These are phyloP conservation scores for Eucalyptus virginea DNA, from an alignment of 345 rosid species.

Conservation along the genomic window DNA sequence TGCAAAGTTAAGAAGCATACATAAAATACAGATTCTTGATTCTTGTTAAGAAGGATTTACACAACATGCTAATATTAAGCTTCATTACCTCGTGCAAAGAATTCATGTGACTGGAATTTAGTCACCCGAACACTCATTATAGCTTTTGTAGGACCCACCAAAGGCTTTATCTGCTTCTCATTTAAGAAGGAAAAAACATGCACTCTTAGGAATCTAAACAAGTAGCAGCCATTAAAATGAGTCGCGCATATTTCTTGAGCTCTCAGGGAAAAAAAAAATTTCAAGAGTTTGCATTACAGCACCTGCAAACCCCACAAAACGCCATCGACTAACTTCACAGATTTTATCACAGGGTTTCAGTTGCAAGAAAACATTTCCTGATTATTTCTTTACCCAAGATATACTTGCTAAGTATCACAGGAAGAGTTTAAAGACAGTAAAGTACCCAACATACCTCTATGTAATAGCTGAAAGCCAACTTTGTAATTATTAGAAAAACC, in stretches of 20 bases:
- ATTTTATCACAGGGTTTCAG: neutral
- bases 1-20: conserved; percentile 25
- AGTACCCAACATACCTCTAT: conserved; percentile 53
- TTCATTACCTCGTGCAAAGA: conserved; percentile 81
- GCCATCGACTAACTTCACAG: neutral
- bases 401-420: neutral
- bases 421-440: neutral
- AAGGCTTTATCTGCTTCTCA: conserved; percentile 78
- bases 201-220: neutral
- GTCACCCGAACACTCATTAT: conserved; percentile 61
- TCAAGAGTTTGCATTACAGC: neutral
- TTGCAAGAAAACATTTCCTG: neutral
- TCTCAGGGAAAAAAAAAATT: neutral
- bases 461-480: conserved; percentile 91
- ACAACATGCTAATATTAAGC: neutral
- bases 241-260: neutral
- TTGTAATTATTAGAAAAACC: conserved; percentile 70
- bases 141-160: conserved; percentile 80
- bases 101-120: conserved; percentile 83
- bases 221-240: neutral
- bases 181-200: neutral
- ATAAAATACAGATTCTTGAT: neutral
- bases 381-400: neutral
- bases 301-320: neutral
- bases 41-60: neutral